Conservation (phyloP, 805 yeast genomes). For the Hanseniaspora hatyaiensis region DNA sequence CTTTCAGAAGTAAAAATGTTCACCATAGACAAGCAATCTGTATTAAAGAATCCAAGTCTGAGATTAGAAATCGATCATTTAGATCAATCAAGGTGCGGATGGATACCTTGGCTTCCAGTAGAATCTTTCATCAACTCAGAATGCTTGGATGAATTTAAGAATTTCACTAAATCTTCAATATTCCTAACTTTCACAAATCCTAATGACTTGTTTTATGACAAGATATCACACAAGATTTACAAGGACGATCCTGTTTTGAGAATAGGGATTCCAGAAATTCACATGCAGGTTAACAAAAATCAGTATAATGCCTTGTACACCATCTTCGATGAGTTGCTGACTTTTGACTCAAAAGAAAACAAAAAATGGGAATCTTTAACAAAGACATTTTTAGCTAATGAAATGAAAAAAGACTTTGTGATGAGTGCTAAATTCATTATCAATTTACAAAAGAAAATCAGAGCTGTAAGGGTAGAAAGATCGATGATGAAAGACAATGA, state of each 20-base stretch:
- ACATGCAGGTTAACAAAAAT: conserved; percentile 42
- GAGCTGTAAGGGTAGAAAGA: conserved; percentile 34
- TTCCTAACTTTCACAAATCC: conserved; percentile 41
- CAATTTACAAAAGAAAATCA: conserved; percentile 38
- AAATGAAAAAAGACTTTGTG: conserved; percentile 32
- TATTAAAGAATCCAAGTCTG: conserved; percentile 20
- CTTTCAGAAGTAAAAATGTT: conserved; percentile 47
- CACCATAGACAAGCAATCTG: conserved; percentile 36
- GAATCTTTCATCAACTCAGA: conserved; percentile 32
- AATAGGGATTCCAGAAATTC: conserved; percentile 36
- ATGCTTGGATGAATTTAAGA: conserved; percentile 38
- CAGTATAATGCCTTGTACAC: conserved; percentile 46
- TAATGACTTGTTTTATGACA: conserved; percentile 38
- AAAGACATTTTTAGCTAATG: conserved; percentile 44
- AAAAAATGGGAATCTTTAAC: conserved; percentile 38
- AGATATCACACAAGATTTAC: conserved; percentile 21
- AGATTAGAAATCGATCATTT: conserved; percentile 20
- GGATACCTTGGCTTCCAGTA: conserved; percentile 61
- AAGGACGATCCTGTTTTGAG: conserved; percentile 27
- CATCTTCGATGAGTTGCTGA: conserved; percentile 37
- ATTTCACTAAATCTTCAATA: conserved; percentile 43
- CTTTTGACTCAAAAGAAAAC: conserved; percentile 30
- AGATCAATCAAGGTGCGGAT: too few relatives aligned
- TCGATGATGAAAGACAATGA: conserved; percentile 33
- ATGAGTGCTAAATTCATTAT: conserved; percentile 36